A percentile compares a stretch with the other conserved stretches of the same genome.
Conservation (phyloP, 805 yeast species). For the Kluyveromyces dobzhanskii region DNA sequence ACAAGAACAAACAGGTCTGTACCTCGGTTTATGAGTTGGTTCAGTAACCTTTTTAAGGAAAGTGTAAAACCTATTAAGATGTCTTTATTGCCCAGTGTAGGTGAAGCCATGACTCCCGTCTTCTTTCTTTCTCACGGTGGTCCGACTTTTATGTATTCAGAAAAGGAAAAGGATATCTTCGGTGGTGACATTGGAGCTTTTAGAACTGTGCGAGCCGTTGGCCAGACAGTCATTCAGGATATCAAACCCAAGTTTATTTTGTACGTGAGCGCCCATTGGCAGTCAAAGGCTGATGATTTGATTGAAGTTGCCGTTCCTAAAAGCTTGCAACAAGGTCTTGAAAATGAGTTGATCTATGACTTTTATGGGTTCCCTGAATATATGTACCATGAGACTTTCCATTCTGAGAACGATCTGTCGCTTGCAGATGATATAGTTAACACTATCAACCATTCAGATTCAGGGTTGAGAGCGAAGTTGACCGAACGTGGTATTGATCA, state of each 20-base stretch:
- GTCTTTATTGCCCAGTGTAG: neutral
- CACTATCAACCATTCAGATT: conserved; percentile 5
- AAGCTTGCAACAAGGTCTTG: conserved; percentile 18
- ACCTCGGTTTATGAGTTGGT: neutral
- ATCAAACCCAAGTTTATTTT: conserved; percentile 59
- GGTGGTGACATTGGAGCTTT: conserved; percentile 57
- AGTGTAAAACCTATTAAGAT: neutral
- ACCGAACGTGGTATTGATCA: conserved; percentile 62
- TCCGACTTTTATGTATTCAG: conserved; percentile 61
- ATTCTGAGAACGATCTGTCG: conserved; percentile 35
- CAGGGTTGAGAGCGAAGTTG: conserved; percentile 33
- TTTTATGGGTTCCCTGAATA: conserved; percentile 63
- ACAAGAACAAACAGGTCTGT: no score
- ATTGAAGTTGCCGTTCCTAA: conserved; percentile 44
- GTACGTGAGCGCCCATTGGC: conserved; percentile 76
- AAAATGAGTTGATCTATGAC: conserved; percentile 60
- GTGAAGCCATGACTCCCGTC: conserved; percentile 37
- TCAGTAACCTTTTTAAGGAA: neutral
- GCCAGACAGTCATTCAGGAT: conserved; percentile 38
- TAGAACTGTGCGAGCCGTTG: conserved; percentile 40
- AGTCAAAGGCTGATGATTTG: conserved; percentile 33
- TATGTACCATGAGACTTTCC: conserved; percentile 58
- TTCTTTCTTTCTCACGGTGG: conserved; percentile 79
- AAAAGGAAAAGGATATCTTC: conserved; percentile 27
- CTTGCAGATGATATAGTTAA: conserved; percentile 30